phyloP scores from a whole-genome alignment of 2,329 filamentous ascomycete genomes.

The Cercospora janseana region DNA sequence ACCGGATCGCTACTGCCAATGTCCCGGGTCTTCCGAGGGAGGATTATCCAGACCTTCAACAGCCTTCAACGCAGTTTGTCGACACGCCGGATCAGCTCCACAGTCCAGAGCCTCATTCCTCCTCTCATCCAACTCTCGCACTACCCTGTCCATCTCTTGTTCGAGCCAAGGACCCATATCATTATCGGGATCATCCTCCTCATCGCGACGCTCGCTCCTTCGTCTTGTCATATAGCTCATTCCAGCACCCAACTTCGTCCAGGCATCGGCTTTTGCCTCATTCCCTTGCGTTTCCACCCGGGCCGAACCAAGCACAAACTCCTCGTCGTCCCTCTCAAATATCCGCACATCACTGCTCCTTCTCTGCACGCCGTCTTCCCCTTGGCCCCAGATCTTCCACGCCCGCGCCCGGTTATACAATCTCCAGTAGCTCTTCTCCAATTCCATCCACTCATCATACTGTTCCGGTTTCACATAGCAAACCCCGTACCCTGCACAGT shows the following conservation, averaged over 20 bases:
- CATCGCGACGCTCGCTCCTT: neutral
- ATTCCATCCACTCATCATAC: slow-evolving; percentile 51
- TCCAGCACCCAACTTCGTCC: neutral
- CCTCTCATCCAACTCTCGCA: slow-evolving; percentile 44
- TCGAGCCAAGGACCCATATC: slow-evolving; percentile 19
- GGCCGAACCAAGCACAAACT: neutral
- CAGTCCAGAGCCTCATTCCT: slow-evolving; percentile 39
- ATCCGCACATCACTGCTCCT: too few relatives aligned
- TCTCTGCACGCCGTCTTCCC: neutral
- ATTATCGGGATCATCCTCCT: neutral
- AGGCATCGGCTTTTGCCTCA: neutral
- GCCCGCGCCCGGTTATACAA: slow-evolving; percentile 43
- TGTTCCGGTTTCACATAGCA: slow-evolving; percentile 56
- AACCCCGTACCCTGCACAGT: slow-evolving; percentile 62
- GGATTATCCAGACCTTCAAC: slow-evolving; percentile 38
- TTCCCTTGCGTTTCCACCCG: neutral
- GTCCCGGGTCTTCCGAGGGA: neutral
- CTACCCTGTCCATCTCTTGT: slow-evolving; percentile 45
- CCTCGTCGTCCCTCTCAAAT: too few relatives aligned
- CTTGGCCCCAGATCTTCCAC: neutral
- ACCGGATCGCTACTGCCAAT: too few relatives aligned
- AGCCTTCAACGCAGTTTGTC: slow-evolving; percentile 41
- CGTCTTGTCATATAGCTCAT: neutral
- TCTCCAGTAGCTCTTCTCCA: slow-evolving; percentile 44
- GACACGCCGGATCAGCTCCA: slow-evolving; percentile 16